Conservation (phyloP, 2,329 filamentous ascomycete species). For the Apiospora rasikravindrae region DNA sequence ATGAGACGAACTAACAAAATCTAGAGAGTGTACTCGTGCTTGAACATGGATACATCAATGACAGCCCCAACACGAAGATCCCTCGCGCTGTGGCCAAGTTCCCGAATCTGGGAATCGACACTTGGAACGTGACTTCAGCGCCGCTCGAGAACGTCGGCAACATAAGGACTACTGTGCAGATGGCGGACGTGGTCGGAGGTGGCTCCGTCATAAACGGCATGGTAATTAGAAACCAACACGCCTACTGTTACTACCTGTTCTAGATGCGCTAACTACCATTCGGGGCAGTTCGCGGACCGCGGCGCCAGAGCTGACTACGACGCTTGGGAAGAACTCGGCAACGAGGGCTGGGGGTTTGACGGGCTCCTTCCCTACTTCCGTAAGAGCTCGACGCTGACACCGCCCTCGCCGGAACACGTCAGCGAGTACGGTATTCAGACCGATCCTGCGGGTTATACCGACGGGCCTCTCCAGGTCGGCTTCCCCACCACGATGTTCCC, state of each 20-base stretch:
- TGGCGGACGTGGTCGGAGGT: constrained; percentile 23
- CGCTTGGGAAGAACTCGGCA: constrained; percentile 44
- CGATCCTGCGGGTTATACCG: constrained; percentile 6
- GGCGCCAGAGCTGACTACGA: constrained; percentile 38
- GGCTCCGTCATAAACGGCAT: constrained; percentile 33
- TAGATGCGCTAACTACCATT: too few species aligned
- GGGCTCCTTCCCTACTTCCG: constrained; percentile 38
- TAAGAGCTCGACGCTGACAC: constrained; percentile 28
- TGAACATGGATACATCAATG: constrained; percentile 23
- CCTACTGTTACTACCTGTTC: too few species aligned
- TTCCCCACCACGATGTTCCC: constrained; percentile 17
- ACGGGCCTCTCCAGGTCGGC: constrained; percentile 21
- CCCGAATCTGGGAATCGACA: neutral
- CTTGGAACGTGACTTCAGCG: constrained; percentile 22
- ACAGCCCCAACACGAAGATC: constrained; percentile 11
- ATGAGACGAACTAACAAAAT: neutral
- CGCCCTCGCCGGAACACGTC: constrained; percentile 14
- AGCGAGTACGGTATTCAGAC: constrained; percentile 23
- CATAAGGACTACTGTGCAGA: neutral
- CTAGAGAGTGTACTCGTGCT: constrained; percentile 22
- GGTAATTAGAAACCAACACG: constrained; percentile 27
- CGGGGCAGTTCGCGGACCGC: constrained; percentile 28
- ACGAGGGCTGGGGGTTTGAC: constrained; percentile 44
- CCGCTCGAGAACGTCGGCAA: constrained; percentile 12
- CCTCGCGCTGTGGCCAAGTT: constrained; percentile 21